Evolutionary conservation across 2,329 filamentous ascomycete species (phyloP), one percentile per base, ranked within the genome.

Genomic region (Aureobasidium leucospermi): DNA sequence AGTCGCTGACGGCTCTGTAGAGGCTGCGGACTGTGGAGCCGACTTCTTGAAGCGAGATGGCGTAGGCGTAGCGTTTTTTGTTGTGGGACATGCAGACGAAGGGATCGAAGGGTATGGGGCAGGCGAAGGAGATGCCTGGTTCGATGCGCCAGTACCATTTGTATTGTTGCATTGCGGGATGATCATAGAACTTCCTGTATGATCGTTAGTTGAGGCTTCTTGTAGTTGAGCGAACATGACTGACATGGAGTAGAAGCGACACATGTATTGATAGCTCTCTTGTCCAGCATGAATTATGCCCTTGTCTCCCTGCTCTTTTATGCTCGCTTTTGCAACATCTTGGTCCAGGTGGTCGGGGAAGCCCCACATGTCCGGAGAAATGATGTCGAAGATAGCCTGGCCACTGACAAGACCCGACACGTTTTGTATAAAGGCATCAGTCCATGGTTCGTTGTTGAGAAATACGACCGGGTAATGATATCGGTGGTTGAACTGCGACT

Each of bases 111-210:
- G 67, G 63, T 43, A 75, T 70, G 58, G 81, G 73, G 62, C 81
- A 81, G 60, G 76, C 78, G 64, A 82, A 82, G 46, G 80, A 75
- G 6, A 81, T 82, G 59, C 82, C 81, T 49, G 83, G 82, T 65
- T 85, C 81, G 10, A 85, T 77, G 63, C 79, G 77, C 82, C 81
- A 84, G 67, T 83, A 85, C 76, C 78, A 85, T 58, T 83, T 77
- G 63, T 82, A 84, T 28, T 76, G 64, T 64, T 38, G 71, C 69
- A 65, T 74, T 66, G 65, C 70, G 65, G 63, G 78, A 72, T 63
- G 72, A 16, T 68, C 65, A 65, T 74, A 74, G 66, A 75, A 75
- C 62, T 49, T 49, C 16, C 47, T 38, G n/a, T 5, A 6, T 2
- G n/a, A 1, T 1, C 9, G 19, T 49, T 1, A 49, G 11, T 49